phyloP scores from a whole-genome alignment of 108 stramenopile species.

The Pelagomonas calceolata region DNA sequence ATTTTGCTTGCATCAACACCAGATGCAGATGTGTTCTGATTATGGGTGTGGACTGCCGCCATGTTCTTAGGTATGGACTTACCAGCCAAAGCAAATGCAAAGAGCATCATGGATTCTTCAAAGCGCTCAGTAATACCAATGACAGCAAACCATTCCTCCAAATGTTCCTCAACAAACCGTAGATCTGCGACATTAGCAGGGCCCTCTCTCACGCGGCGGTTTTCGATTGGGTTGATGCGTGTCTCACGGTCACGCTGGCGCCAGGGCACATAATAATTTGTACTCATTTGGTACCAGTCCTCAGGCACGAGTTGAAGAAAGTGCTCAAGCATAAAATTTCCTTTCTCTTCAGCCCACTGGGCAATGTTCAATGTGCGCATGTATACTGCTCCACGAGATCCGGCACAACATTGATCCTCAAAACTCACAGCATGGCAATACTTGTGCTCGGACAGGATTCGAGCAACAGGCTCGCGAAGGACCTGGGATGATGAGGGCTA shows the following conservation, averaged over 20 bases:
- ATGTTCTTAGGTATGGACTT: no score
- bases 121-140: no score
- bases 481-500: no score
- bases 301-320: not conserved
- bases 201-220: no score
- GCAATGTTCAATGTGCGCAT: not conserved
- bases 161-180: no score
- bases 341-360: not conserved
- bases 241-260: no score
- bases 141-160: no score
- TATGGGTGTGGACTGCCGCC: not conserved
- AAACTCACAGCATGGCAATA: not conserved
- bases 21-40: not conserved
- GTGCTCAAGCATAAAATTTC: not conserved
- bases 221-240: no score
- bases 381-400: not conserved
- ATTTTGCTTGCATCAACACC: not conserved
- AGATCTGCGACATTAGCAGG: no score
- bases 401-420: not conserved
- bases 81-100: no score
- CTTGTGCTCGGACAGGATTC: not conserved
- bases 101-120: no score
- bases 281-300: not conserved
- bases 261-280: not conserved
- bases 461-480: not conserved